Percentiles rank a stretch among this genome's conserved stretches.
These are phyloP conservation scores for Verruconis gallopava DNA, from an alignment of 2,329 filamentous ascomycete genomes.

Conservation along the genomic window DNA sequence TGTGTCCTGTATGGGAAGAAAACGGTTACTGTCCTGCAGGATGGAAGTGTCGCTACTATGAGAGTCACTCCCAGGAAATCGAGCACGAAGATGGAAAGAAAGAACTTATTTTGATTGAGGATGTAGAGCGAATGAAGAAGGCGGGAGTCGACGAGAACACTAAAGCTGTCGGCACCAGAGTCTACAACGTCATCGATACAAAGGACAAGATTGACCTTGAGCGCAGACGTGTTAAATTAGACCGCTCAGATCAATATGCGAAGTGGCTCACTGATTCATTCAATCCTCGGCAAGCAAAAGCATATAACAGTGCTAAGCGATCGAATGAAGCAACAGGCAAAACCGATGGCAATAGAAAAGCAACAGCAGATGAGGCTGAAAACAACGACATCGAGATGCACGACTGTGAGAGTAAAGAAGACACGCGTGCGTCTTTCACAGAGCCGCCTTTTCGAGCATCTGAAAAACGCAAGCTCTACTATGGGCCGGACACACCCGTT, in stretches of 20 bases:
- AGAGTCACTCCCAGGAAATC: conserved; percentile 73
- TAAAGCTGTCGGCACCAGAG: conserved; percentile 39
- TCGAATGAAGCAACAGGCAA: conserved; percentile 23
- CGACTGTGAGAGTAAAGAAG: conserved; percentile 23
- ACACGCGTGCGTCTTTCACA: conserved; percentile 55
- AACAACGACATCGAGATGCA: conserved; percentile 5
- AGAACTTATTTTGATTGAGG: conserved; percentile 61
- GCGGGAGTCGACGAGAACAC: conserved; percentile 22
- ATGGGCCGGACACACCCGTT: conserved; percentile 82
- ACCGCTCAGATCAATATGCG: conserved; percentile 62
- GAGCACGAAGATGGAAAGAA: conserved; percentile 66
- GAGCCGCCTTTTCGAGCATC: conserved; percentile 81
- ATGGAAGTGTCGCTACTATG: conserved; percentile 89
- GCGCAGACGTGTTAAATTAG: conserved; percentile 56
- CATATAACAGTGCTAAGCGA: conserved; percentile 22
- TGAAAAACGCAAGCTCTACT: conserved; percentile 88
- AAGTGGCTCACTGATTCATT: conserved; percentile 62
- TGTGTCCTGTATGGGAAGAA: conserved; percentile 69
- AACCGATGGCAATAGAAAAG: conserved; percentile 19
- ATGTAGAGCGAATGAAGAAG: conserved; percentile 35
- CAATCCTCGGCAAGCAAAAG: conserved; percentile 12
- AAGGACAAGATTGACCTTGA: conserved; percentile 62
- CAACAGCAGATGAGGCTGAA: conserved; percentile 14
- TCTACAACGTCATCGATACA: conserved; percentile 62
- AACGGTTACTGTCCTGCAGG: conserved; percentile 69